Base-by-base conservation (phyloP, 139 green algal species). In the Tetraselmis chui region DNA sequence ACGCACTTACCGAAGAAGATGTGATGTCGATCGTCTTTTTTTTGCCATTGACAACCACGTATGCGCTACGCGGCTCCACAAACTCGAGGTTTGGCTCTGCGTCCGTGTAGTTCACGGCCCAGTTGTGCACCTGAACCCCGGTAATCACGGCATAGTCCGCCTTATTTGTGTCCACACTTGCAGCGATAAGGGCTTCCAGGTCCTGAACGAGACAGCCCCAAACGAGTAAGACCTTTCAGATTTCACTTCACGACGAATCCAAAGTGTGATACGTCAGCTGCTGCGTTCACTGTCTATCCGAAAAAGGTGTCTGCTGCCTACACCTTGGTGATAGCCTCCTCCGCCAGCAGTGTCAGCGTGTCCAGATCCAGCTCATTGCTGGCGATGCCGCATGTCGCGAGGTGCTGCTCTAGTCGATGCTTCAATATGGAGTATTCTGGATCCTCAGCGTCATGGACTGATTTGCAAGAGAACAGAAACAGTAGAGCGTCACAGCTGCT, bases 121-220 rank as follows among this genome's bases (percentile, higher is more conserved):
- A 95, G 87, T 92, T 93, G 89, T 98, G 95, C 86, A 98, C 93
- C 86, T 98, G 94, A 28, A 97, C 87, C 77, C 94, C 94, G 0
- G 94, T 89, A 5, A 97, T 89, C 2, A 95, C 88, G 2, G 95
- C 95, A 79, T 96, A 97, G 89, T 98, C 92, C 29, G 93, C 92
- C 80, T 92, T 93, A 30, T 77, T 81, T 59, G 90, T 82, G 90
- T 97, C 89, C 25, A 97, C 93, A 23, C 91, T 89, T 82, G 94
- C 86, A 31, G 82, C 84, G 85, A 97, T 96, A 29, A 97, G 91
- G 86, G 90, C 92, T 89, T 97, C 93, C 59, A 98, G 86, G 86
- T 98, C 94, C 78, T 93, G 45, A n/a, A n/a, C n/a, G n/a, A n/a
- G n/a, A n/a, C n/a, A n/a, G n/a, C n/a, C n/a, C n/a, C n/a, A n/a